Percentiles rank a stretch among this genome's conserved stretches.
Evolutionary conservation across 2,329 filamentous ascomycete species (phyloP).

Genomic region (Chrysoporthe deuterocubensis): DNA sequence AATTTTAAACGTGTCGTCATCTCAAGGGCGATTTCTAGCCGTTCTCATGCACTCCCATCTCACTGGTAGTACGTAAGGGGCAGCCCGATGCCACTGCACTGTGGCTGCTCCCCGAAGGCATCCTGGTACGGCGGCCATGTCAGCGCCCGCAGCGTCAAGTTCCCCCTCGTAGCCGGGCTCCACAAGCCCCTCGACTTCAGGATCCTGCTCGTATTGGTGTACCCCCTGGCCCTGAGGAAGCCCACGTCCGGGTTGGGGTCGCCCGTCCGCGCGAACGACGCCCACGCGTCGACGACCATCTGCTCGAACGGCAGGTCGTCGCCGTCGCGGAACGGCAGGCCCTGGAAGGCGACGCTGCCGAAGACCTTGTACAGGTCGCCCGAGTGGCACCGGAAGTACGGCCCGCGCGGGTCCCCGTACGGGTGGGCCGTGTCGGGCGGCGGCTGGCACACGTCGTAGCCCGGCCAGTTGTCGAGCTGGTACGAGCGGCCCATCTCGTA

Average conservation of each 20-base stretch:
- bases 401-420: conserved; percentile 45
- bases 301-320: conserved; percentile 43
- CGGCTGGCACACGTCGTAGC: conserved; percentile 54
- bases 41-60: neutral
- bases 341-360: conserved; percentile 50
- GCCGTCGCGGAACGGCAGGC: conserved; percentile 50
- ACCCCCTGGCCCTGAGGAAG: conserved; percentile 50
- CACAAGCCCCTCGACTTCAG: conserved; percentile 37
- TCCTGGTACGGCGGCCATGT: conserved; percentile 46
- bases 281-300: conserved; percentile 52
- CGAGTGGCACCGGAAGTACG: conserved; percentile 60
- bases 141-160: conserved; percentile 50
- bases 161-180: conserved; percentile 41
- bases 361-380: conserved; percentile 60
- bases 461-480: conserved; percentile 56
- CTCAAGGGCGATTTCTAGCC: neutral
- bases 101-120: conserved; percentile 52
- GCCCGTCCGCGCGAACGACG: conserved; percentile 52
- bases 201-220: conserved; percentile 36
- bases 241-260: conserved; percentile 53
- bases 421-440: too few species aligned
- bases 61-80: conserved; percentile 47
- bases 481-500: conserved; percentile 65
- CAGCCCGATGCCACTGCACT: conserved; percentile 54
- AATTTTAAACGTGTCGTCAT: neutral